Conservation (phyloP, 176 grass and related monocot genomes). For the Avena atlantica region DNA sequence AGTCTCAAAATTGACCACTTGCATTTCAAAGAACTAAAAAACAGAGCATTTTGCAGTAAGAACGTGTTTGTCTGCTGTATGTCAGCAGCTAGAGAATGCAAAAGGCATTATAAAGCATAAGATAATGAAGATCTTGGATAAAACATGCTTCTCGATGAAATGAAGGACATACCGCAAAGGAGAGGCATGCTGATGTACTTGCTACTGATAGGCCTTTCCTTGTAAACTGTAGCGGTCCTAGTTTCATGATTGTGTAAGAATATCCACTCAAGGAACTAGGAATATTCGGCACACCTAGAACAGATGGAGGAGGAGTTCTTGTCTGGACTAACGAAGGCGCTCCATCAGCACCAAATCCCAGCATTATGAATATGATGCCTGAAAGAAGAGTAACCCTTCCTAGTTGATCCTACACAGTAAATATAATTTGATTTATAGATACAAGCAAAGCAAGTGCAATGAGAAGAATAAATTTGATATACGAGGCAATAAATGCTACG, state of each 20-base stretch:
- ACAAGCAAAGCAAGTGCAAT: conserved; percentile 31
- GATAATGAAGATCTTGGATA: conserved; percentile 12
- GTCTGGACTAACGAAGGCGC: conserved; percentile 71
- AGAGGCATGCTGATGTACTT: conserved; percentile 87
- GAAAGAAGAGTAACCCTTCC: conserved; percentile 93
- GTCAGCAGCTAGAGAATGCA: conserved; percentile 18
- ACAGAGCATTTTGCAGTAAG: background rate
- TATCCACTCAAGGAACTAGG: conserved; percentile 77
- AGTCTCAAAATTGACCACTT: background rate
- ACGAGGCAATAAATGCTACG: background rate
- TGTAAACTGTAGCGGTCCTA: conserved; percentile 89
- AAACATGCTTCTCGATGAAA: conserved; percentile 39
- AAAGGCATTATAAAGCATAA: background rate
- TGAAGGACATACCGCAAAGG: conserved; percentile 78
- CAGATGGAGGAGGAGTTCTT: conserved; percentile 82
- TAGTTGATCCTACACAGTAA: conserved; percentile 87
- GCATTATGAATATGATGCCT: conserved; percentile 91
- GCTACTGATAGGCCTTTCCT: conserved; percentile 93
- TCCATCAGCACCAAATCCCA: conserved; percentile 91
- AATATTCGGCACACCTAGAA: conserved; percentile 73
- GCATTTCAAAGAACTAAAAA: background rate
- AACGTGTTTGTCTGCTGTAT: conserved; percentile 7
- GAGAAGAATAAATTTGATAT: conserved; percentile 24
- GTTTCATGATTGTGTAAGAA: conserved; percentile 90
- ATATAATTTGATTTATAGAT: conserved; percentile 45